Evolutionary conservation across 192 early-diverging fungal species (phyloP).

Genomic region (Borealophlyctis nickersoniae): DNA sequence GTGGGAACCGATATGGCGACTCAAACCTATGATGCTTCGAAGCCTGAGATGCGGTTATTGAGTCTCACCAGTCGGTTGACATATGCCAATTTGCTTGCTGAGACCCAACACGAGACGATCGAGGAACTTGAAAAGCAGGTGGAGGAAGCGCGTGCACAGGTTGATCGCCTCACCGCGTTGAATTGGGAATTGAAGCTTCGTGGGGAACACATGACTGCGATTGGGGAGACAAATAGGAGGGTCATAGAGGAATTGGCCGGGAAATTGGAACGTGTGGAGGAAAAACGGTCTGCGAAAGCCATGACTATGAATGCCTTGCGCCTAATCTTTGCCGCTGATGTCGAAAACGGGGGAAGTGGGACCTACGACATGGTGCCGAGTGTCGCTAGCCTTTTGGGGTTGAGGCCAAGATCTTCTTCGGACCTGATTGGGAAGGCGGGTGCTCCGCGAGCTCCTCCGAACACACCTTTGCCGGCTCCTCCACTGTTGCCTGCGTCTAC

Average conservation of each 20-base stretch:
- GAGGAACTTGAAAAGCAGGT: slow-evolving; percentile 19
- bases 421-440: too few relatives aligned
- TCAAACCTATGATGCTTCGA: slow-evolving; percentile 3
- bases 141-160: neutral
- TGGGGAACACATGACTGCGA: slow-evolving; percentile 9
- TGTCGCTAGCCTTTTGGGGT: neutral
- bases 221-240: neutral
- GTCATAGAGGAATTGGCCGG: neutral
- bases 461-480: neutral
- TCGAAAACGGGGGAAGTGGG: neutral
- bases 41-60: slow-evolving; percentile 2
- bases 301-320: neutral
- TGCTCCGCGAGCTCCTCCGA: neutral
- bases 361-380: neutral
- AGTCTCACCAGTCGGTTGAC: slow-evolving; percentile 11
- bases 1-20: neutral
- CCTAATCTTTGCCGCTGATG: neutral
- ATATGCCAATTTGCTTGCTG: slow-evolving; percentile 13
- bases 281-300: neutral
- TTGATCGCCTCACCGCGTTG: slow-evolving; percentile 8
- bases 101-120: slow-evolving; percentile 30
- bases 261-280: neutral
- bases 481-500: too few relatives aligned
- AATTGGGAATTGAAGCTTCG: slow-evolving; percentile 16
- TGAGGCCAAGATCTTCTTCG: too few relatives aligned